Percentiles rank a stretch among this genome's conserved stretches.
These are phyloP conservation scores for Xylaria sp. DNA, from an alignment of 2,329 filamentous ascomycete species.

Conservation along the genomic window DNA sequence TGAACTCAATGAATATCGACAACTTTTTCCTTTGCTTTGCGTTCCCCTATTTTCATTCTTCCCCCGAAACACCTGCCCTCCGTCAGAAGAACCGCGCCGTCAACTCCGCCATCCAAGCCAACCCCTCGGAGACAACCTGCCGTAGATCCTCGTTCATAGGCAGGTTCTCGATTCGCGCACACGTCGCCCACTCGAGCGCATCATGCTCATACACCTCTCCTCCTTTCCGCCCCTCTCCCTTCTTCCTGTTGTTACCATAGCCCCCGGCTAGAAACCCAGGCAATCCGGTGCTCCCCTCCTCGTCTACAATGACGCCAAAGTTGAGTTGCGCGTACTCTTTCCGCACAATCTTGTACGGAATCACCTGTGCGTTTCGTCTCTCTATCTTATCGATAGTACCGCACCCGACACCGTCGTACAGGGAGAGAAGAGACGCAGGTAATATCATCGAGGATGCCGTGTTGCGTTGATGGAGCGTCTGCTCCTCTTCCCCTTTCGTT, in stretches of 20 bases:
- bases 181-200: conserved; percentile 33
- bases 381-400: background rate
- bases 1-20: background rate
- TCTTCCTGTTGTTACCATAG: background rate
- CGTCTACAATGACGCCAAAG: conserved; percentile 45
- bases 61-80: too few relatives aligned
- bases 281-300: conserved; percentile 39
- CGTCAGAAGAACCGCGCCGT: conserved; percentile 20
- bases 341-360: conserved; percentile 29
- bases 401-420: background rate
- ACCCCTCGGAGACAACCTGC: conserved; percentile 22
- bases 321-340: conserved; percentile 43
- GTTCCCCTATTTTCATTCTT: background rate
- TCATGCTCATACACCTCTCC: conserved; percentile 17
- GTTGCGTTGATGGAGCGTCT: background rate
- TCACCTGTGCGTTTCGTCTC: conserved; percentile 19
- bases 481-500: background rate
- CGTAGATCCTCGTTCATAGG: conserved; percentile 32
- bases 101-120: conserved; percentile 28
- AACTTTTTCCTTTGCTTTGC: background rate
- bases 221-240: background rate
- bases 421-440: background rate
- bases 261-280: conserved; percentile 31
- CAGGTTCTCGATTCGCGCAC: conserved; percentile 1
- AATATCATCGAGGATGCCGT: background rate